phyloP scores from a whole-genome alignment of 1,284 basidiomycete genomes.

The Phylloporus sp. region DNA sequence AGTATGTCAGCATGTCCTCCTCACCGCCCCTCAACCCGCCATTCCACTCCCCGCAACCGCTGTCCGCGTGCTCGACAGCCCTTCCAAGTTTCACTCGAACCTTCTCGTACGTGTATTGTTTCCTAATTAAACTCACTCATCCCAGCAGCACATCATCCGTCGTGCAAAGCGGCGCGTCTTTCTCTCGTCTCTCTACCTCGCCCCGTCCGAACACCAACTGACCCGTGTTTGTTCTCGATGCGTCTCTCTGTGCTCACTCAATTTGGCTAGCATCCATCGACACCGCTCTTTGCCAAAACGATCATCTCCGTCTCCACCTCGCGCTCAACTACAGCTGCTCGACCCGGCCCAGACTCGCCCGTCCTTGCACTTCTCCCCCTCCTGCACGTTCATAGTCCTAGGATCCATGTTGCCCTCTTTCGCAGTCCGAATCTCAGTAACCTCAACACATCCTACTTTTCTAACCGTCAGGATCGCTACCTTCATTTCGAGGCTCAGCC shows the following conservation, averaged over 20 bases:
- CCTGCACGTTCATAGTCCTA: conserved; percentile 69
- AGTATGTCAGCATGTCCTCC: conserved; percentile 32
- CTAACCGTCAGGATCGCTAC: conserved; percentile 94
- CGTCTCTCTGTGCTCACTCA: conserved; percentile 3
- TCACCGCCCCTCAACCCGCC: conserved; percentile 46
- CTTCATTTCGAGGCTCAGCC: conserved; percentile 72
- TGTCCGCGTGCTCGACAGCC: conserved; percentile 43
- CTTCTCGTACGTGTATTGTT: conserved; percentile 40
- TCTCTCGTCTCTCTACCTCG: conserved; percentile 86
- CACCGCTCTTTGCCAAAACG: conserved; percentile 61
- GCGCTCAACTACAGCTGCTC: conserved; percentile 90
- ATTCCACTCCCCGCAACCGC: conserved; percentile 39
- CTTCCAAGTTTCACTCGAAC: conserved; percentile 42
- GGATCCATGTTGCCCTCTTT: conserved; percentile 82
- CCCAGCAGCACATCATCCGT: conserved; percentile 68
- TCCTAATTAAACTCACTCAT: neutral
- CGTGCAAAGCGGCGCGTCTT: conserved; percentile 79
- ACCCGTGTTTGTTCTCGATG: conserved; percentile 45
- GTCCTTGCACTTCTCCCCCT: conserved; percentile 78
- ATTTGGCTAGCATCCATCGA: conserved; percentile 70
- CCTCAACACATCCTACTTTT: conserved; percentile 92
- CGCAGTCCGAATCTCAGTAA: conserved; percentile 90
- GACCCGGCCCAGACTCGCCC: conserved; percentile 78
- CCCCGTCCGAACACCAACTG: conserved; percentile 68
- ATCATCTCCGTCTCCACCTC: conserved; percentile 70